Evolutionary conservation across 768 basidiomycete genomes (phyloP), one percentile per base, ranked within the genome.

Genomic region (Lentinus tigrinus): DNA sequence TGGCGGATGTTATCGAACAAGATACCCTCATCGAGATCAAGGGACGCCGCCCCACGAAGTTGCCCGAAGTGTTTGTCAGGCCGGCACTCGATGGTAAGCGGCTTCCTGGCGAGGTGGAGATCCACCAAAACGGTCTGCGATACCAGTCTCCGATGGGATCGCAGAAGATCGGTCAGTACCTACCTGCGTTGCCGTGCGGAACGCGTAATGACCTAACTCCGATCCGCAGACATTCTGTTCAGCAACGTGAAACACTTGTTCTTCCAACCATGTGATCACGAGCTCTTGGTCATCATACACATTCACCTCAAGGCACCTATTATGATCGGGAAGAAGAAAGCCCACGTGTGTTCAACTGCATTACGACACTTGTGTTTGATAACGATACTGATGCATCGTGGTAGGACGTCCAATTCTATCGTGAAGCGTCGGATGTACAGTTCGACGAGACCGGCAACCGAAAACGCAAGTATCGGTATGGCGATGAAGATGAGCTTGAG

Each of bases 371-470:
- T 14, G 3, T 5, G 1, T 52, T 16, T 9, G 10, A 11, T 16
- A 2, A 26, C 7, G 16, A 24, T 13, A 46, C 43, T 46, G 17
- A 17, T 47, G 52, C 58, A 13, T 19, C 19, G 42, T 40, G 40
- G 24, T 60, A 96, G 91, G 97, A 99, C 71, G 85, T 98, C 6
- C 97, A 98, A 83, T 98, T 99, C 73, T 95, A 91, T 78, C 91
- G 96, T 9, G 97, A 98, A 75, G 96, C 95, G 7, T 92, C 93
- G 0, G 97, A 99, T 64, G 92, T 96, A 27, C 92, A 95, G 62
- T 98, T 98, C 68, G 97, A 99, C 67, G 97, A 99, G 73, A 98
- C 97, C 1, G 97, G 97, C n/a, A 98, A 98, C 67, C 84, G 95
- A 65, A 98, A 98, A 73, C 85, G 96, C 54, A 95, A 97, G 72